Evolutionary conservation across 1,284 basidiomycete species (phyloP).

Genomic region (Mycena sp.): DNA sequence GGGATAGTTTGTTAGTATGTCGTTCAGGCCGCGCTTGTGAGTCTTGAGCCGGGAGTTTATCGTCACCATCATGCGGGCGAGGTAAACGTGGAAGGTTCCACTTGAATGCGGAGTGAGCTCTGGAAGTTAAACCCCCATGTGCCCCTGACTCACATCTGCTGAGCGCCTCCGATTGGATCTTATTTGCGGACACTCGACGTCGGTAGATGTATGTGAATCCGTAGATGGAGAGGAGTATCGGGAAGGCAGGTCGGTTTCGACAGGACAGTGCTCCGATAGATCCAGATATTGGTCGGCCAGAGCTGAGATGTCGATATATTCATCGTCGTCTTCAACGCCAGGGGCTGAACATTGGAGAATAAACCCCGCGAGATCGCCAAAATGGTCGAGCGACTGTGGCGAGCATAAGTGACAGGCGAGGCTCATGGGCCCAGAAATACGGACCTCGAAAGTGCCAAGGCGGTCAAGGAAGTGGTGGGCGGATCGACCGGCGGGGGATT

Average conservation of each 20-base stretch:
- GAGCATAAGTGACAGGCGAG: neutral
- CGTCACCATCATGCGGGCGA: neutral
- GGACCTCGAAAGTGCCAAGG: too few species aligned
- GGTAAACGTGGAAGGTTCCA: neutral
- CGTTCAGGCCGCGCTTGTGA: neutral
- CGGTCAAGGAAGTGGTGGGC: too few species aligned
- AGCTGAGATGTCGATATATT: neutral
- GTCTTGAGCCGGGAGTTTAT: neutral
- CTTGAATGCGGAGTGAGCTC: neutral
- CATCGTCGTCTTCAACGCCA: neutral
- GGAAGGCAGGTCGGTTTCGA: neutral
- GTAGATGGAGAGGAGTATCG: neutral
- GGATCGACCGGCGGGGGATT: too few species aligned
- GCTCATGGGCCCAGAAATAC: too few species aligned
- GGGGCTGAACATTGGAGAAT: neutral
- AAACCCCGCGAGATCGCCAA: neutral
- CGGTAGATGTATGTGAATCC: neutral
- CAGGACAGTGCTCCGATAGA: conserved; percentile 6
- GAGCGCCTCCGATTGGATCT: neutral
- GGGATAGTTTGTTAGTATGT: neutral
- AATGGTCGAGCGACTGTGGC: neutral
- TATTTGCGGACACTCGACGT: neutral
- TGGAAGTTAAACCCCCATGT: neutral
- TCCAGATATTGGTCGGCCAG: conserved; percentile 13
- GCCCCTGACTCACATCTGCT: neutral